Conservation (phyloP, 2,329 filamentous ascomycete species). For the Diaporthe citriasiana region DNA sequence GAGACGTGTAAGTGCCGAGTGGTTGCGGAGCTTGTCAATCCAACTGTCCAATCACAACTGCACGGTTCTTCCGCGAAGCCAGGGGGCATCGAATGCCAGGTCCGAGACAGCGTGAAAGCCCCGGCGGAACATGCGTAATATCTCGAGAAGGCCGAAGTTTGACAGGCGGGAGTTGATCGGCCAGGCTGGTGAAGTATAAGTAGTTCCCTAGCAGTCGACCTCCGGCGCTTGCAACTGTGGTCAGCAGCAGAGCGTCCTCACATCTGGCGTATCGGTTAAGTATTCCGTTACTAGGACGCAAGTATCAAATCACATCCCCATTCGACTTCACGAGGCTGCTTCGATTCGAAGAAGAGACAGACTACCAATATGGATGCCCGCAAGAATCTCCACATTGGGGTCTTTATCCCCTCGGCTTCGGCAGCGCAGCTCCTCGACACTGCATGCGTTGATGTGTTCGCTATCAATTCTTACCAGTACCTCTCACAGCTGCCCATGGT, state of each 20-base stretch:
- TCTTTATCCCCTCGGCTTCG: conserved; percentile 59
- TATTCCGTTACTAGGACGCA: not conserved
- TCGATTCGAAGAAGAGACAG: not conserved
- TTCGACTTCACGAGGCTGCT: not conserved
- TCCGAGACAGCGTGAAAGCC: not conserved
- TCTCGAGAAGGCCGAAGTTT: not conserved
- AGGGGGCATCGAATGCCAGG: not conserved
- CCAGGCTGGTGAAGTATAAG: not conserved
- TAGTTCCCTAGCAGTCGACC: not conserved
- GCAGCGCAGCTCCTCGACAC: conserved; percentile 63
- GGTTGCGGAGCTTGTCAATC: conserved; percentile 33
- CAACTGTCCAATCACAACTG: conserved; percentile 32
- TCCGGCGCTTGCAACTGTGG: not conserved
- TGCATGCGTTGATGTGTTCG: conserved; percentile 65
- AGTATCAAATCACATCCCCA: no score
- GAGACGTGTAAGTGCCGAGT: conserved; percentile 32
- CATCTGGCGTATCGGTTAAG: not conserved
- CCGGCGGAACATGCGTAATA: not conserved
- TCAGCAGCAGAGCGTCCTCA: conserved; percentile 1
- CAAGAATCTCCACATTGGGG: conserved; percentile 60
- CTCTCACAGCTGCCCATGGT: conserved; percentile 51
- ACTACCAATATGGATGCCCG: conserved; percentile 5
- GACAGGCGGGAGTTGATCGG: not conserved
- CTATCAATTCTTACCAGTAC: conserved; percentile 61
- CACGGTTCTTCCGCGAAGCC: conserved; percentile 1